These are phyloP conservation scores for Coniferiporia sulphurascens DNA, from an alignment of 1,284 basidiomycete genomes.

Conservation along the genomic window DNA sequence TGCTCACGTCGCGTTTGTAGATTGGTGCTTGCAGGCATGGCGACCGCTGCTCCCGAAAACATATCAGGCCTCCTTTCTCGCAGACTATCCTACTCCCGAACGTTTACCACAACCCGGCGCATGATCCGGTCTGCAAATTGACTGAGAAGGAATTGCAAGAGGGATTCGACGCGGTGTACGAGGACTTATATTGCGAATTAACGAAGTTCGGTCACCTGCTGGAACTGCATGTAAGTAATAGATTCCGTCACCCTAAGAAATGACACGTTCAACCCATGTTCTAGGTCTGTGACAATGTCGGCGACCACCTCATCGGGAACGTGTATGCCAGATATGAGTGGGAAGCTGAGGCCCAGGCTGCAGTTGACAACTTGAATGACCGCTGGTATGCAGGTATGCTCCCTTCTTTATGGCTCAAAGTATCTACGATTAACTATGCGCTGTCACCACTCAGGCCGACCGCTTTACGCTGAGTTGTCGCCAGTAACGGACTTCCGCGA, in stretches of 20 bases:
- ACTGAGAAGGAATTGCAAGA: conserved; percentile 86
- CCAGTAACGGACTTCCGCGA: conserved; percentile 99
- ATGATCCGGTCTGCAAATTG: conserved; percentile 85
- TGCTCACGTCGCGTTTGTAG: conserved; percentile 34
- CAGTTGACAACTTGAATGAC: conserved; percentile 91
- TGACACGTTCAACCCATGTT: background rate
- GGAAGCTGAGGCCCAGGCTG: conserved; percentile 95
- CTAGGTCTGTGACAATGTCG: conserved; percentile 97
- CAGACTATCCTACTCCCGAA: conserved; percentile 98
- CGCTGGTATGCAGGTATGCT: conserved; percentile 94
- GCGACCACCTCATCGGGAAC: conserved; percentile 97
- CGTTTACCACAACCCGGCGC: conserved; percentile 97
- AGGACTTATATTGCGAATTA: conserved; percentile 91
- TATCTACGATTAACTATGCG: conserved; percentile 13
- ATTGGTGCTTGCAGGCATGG: conserved; percentile 95
- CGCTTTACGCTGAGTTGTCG: conserved; percentile 96
- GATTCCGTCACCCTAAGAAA: conserved; percentile 2
- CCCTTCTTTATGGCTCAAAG: conserved; percentile 4
- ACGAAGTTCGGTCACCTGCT: conserved; percentile 93
- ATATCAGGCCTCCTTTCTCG: conserved; percentile 95
- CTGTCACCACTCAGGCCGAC: conserved; percentile 57
- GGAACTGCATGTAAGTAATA: conserved; percentile 80
- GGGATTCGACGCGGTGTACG: conserved; percentile 96
- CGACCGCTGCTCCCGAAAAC: conserved; percentile 95
- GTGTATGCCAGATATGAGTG: conserved; percentile 98